phyloP scores from a whole-genome alignment of 2,329 filamentous ascomycete species.

The Teratosphaeria zuluensis region DNA sequence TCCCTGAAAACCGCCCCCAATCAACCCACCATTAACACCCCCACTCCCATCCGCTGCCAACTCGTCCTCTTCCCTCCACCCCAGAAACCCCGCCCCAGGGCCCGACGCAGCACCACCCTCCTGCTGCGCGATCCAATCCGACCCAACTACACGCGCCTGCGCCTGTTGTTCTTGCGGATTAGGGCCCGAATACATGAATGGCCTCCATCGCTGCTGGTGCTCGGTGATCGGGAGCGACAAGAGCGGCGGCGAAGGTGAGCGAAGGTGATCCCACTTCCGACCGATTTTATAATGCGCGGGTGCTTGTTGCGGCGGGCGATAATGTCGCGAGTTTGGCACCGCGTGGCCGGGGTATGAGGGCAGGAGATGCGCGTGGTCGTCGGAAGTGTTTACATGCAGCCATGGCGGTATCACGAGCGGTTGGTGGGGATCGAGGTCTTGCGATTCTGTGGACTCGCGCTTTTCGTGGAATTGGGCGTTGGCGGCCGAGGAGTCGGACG shows the following conservation, averaged over 20 bases:
- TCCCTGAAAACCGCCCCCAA: constrained; percentile 34
- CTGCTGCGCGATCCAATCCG: constrained; percentile 41
- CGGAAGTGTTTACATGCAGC: constrained; percentile 24
- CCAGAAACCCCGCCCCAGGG: constrained; percentile 31
- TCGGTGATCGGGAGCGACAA: constrained; percentile 24
- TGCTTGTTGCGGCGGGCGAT: constrained; percentile 12
- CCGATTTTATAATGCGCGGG: constrained; percentile 24
- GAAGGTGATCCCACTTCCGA: constrained; percentile 27
- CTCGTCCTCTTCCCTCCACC: constrained; percentile 48
- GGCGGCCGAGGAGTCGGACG: constrained; percentile 1
- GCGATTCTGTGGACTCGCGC: background rate
- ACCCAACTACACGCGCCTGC: constrained; percentile 28
- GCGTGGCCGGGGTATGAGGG: constrained; percentile 3
- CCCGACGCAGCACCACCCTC: constrained; percentile 16
- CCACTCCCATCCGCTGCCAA: constrained; percentile 26
- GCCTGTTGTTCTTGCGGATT: constrained; percentile 21
- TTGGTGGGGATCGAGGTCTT: constrained; percentile 16
- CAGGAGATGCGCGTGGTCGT: constrained; percentile 2
- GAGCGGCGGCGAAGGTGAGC: constrained; percentile 25
- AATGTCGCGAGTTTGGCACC: constrained; percentile 13
- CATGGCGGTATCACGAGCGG: constrained; percentile 26
- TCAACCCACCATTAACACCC: constrained; percentile 20
- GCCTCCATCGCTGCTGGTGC: constrained; percentile 25
- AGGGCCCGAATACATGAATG: constrained; percentile 28
- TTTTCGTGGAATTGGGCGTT: background rate